Base-by-base conservation (phyloP, 345 rosid genomes). In the Acer yangbiense region DNA sequence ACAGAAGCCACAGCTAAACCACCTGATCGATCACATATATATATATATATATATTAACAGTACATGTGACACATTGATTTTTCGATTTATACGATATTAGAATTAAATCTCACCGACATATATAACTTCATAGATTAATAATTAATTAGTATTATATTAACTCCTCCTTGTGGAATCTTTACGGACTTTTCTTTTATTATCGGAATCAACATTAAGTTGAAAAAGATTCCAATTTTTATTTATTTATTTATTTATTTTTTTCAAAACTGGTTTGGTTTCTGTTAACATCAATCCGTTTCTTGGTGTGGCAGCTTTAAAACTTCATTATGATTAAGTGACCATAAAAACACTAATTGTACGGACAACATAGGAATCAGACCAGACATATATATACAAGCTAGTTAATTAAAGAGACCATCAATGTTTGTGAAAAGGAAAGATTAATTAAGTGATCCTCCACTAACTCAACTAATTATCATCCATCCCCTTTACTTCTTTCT, bases 391-490 rank as follows among this genome's bases (percentile, higher is more conserved):
- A 79, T 71, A 70, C n/a, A n/a, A n/a, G n/a, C n/a, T n/a, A 23
- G 25, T 23, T 23, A 23, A 23, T 75, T 76, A 46, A 46, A 20
- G 54, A 65, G 69, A 76, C n/a, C n/a, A n/a, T 54, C 27, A 9
- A 17, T 69, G 6, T 35, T 35, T 35, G 39, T 35, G 80, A 75
- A 55, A 82, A 81, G 65, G 81, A 72, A 79, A 84, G 77, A 67
- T 35, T 35, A 35, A 67, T 35, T 35, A 35, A 68, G 76, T 76
- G 84, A 84, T 86, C 84, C 88, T 76, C 93, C 91, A 82, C 91
- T 82, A 73, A 74, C 75, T 20, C 32, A 21, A 46, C 46, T 17
- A 69, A 8, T 25, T 25, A 25, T 69, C 2, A 65, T 1, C 46
- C 35, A 66, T n/a, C 23, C 16, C 21, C 63, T 44, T 44, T 69